phyloP scores from a whole-genome alignment of 73 alveolate species.

The Paramecium tetraurelia region DNA sequence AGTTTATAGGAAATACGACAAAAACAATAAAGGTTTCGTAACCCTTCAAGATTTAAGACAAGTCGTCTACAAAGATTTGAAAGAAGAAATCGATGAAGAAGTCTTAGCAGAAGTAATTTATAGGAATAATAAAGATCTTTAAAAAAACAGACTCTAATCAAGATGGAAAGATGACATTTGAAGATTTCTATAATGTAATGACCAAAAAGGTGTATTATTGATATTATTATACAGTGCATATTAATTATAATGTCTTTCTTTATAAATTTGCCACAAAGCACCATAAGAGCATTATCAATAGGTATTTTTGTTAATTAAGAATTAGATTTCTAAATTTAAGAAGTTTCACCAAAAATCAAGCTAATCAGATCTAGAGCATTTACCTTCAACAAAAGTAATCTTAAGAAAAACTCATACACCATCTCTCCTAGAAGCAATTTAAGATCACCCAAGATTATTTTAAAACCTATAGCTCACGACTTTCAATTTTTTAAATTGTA shows the following conservation, averaged over 20 bases:
- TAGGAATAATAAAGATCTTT: background rate
- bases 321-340: background rate
- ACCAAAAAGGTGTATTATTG: conserved; percentile 44
- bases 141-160: conserved; percentile 27
- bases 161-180: conserved; percentile 49
- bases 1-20: conserved; percentile 46
- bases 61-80: conserved; percentile 4
- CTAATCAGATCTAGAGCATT: background rate
- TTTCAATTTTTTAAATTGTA: background rate
- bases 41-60: background rate
- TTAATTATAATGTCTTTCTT: background rate
- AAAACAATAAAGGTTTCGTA: conserved; percentile 13
- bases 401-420: background rate
- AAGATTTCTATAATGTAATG: conserved; percentile 38
- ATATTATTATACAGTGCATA: background rate
- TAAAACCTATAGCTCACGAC: background rate
- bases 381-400: background rate
- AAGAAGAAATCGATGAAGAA: conserved; percentile 40
- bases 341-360: background rate
- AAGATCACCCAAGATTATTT: background rate
- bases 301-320: background rate
- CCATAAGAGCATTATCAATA: background rate
- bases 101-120: conserved; percentile 23
- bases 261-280: background rate
- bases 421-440: background rate